phyloP scores from a whole-genome alignment of 331 rosid species.

The Saraca asoca region DNA sequence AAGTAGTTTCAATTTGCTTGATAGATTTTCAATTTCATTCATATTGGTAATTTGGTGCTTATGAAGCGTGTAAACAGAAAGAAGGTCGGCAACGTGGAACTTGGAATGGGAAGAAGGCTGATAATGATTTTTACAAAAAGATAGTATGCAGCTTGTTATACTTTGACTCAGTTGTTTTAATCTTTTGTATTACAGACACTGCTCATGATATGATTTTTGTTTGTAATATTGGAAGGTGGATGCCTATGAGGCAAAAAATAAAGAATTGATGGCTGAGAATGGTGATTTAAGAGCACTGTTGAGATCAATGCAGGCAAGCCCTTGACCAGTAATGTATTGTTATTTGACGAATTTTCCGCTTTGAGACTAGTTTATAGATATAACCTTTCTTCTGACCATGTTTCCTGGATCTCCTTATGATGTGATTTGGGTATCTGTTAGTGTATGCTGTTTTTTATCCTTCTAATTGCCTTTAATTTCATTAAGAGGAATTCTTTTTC shows the following conservation, averaged over 20 bases:
- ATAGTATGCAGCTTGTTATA: slow-evolving; percentile 57
- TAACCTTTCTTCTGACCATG: too few relatives aligned
- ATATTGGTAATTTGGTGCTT: slow-evolving; percentile 28
- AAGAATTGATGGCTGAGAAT: slow-evolving; percentile 84
- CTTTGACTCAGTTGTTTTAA: slow-evolving; percentile 24
- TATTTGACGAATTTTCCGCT: slow-evolving; percentile 21
- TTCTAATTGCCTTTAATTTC: too few relatives aligned
- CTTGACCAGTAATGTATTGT: neutral
- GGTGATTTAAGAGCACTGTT: slow-evolving; percentile 85
- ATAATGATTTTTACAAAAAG: slow-evolving; percentile 89
- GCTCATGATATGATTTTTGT: slow-evolving; percentile 17
- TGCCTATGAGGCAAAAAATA: slow-evolving; percentile 90
- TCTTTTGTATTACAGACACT: slow-evolving; percentile 7
- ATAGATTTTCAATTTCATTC: slow-evolving; percentile 25
- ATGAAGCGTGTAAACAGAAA: slow-evolving; percentile 56
- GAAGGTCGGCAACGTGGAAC: slow-evolving; percentile 99
- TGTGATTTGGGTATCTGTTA: too few relatives aligned
- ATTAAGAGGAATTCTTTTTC: too few relatives aligned
- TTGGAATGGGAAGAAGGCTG: slow-evolving; percentile 98
- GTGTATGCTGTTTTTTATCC: too few relatives aligned
- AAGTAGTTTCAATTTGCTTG: slow-evolving; percentile 5
- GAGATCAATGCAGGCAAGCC: slow-evolving; percentile 92
- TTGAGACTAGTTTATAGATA: neutral
- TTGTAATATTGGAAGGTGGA: slow-evolving; percentile 62
- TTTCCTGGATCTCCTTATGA: too few relatives aligned